Conservation (phyloP, 2,329 filamentous ascomycete species). For the Saccharata proteae region DNA sequence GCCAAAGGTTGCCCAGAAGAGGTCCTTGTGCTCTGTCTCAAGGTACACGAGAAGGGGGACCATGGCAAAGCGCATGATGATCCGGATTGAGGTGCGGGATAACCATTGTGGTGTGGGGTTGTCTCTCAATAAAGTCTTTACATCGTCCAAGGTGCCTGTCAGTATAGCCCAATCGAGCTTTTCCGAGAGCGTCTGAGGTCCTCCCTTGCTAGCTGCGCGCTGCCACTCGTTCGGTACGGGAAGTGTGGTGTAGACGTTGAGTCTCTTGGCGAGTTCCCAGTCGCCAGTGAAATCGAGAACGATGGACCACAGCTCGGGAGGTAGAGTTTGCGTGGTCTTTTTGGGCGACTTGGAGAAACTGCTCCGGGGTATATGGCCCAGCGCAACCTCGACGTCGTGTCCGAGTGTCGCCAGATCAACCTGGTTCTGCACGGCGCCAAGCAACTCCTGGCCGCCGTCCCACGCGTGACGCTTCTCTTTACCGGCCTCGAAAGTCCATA, state of each 20-base stretch:
- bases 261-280: slow-evolving; percentile 77
- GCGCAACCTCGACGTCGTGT: slow-evolving; percentile 48
- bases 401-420: slow-evolving; percentile 63
- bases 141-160: slow-evolving; percentile 54
- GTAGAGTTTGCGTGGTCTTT: slow-evolving; percentile 37
- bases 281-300: slow-evolving; percentile 76
- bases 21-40: slow-evolving; percentile 53
- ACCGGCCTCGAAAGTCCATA: slow-evolving; percentile 62
- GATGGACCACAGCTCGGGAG: slow-evolving; percentile 80
- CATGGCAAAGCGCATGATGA: slow-evolving; percentile 85
- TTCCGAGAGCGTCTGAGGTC: slow-evolving; percentile 59
- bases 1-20: slow-evolving; percentile 79
- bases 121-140: slow-evolving; percentile 60
- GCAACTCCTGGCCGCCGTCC: slow-evolving; percentile 55
- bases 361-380: slow-evolving; percentile 20
- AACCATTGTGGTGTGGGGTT: slow-evolving; percentile 61
- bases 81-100: slow-evolving; percentile 69
- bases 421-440: slow-evolving; percentile 65
- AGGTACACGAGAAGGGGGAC: slow-evolving; percentile 65
- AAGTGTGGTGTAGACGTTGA: slow-evolving; percentile 70
- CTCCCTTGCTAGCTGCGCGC: slow-evolving; percentile 48
- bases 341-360: slow-evolving; percentile 1
- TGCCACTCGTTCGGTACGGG: slow-evolving; percentile 64
- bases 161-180: slow-evolving; percentile 80
- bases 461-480: slow-evolving; percentile 40